These are phyloP conservation scores for Hysterium pulicare DNA, from an alignment of 2,329 filamentous ascomycete species.

Conservation along the genomic window DNA sequence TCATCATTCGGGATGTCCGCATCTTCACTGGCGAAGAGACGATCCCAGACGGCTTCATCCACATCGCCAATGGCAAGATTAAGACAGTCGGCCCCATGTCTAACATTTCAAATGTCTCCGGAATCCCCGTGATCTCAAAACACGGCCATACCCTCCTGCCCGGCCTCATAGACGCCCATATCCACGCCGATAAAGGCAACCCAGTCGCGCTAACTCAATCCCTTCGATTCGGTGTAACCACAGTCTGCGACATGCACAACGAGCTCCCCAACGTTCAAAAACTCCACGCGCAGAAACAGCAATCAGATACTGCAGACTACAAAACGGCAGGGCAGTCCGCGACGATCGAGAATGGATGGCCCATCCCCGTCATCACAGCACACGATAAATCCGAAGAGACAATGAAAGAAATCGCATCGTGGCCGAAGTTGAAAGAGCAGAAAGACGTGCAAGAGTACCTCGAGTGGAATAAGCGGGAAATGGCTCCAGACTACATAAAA, in stretches of 20 bases:
- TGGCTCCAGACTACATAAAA: conserved; percentile 49
- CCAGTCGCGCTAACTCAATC: conserved; percentile 41
- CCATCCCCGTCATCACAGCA: conserved; percentile 42
- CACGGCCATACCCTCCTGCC: conserved; percentile 49
- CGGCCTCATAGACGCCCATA: conserved; percentile 51
- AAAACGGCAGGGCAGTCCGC: conserved; percentile 50
- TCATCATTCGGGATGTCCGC: conserved; percentile 42
- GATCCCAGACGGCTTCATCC: conserved; percentile 40
- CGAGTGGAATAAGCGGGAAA: conserved; percentile 38
- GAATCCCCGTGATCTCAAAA: conserved; percentile 36
- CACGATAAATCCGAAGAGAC: conserved; percentile 37
- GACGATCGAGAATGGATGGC: conserved; percentile 53
- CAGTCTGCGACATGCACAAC: conserved; percentile 50
- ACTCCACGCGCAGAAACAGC: conserved; percentile 23
- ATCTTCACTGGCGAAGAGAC: conserved; percentile 47
- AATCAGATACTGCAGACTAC: conserved; percentile 44
- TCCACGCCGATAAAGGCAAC: conserved; percentile 45
- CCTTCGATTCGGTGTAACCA: conserved; percentile 51
- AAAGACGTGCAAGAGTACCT: conserved; percentile 44
- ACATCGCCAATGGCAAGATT: conserved; percentile 44
- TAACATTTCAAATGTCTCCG: conserved; percentile 11
- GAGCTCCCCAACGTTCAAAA: conserved; percentile 27
- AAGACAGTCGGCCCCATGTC: conserved; percentile 22
- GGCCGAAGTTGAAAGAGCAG: conserved; percentile 45
- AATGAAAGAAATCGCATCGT: conserved; percentile 41